Conservation (phyloP, 345 rosid species). For the Salix koriyanagi region DNA sequence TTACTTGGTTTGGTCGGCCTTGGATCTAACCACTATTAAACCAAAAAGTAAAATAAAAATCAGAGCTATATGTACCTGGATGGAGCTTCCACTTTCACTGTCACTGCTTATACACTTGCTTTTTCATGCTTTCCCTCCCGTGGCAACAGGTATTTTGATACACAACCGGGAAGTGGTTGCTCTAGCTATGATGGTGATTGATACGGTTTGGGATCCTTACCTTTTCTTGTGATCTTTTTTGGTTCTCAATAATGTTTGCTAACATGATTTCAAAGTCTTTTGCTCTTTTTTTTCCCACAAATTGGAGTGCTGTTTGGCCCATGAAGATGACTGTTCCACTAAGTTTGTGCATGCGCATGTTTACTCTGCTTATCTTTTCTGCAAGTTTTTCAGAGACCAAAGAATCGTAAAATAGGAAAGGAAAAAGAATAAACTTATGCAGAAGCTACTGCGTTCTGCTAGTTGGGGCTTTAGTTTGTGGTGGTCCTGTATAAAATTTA, state of each 20-base stretch:
- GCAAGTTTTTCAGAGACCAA: neutral
- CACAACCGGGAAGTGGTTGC: neutral
- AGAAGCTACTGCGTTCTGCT: neutral
- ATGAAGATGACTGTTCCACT: neutral
- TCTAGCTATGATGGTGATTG: conserved; percentile 26
- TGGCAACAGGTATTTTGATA: neutral
- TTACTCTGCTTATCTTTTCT: neutral
- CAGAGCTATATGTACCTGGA: neutral
- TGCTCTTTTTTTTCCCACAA: neutral
- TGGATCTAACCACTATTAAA: neutral
- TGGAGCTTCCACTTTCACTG: neutral
- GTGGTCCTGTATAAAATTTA: neutral
- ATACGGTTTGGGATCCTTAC: conserved; percentile 34
- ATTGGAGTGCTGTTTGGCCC: neutral
- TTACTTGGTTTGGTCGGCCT: neutral
- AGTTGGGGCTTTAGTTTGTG: neutral
- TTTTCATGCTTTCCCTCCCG: conserved; percentile 8
- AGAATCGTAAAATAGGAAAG: neutral
- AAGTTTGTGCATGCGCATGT: neutral
- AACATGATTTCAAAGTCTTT: neutral
- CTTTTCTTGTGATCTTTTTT: conserved; percentile 36
- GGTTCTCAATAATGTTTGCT: conserved; percentile 23
- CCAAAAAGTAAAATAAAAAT: neutral
- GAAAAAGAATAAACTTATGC: neutral
- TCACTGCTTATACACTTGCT: conserved; percentile 23